A percentile compares a stretch with the other conserved stretches of the same genome.
Conservation (phyloP, 1,139 yeast species). For the Suhomyces terraborum region DNA sequence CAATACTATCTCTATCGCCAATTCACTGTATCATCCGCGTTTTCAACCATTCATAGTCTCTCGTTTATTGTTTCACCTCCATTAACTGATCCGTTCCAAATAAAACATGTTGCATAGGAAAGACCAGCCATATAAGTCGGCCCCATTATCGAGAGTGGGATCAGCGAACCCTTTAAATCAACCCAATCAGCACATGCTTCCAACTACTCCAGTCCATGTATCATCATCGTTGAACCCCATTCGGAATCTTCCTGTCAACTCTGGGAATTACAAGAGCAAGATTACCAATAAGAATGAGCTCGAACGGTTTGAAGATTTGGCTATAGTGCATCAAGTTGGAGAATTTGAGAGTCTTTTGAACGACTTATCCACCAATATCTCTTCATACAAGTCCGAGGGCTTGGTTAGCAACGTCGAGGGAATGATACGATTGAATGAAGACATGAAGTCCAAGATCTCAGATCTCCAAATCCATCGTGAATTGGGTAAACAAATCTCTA, state of each 20-base stretch:
- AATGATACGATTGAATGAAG: slow-evolving; percentile 33
- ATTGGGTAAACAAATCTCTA: slow-evolving; percentile 31
- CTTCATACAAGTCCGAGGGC: slow-evolving; percentile 38
- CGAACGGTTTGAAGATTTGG: slow-evolving; percentile 32
- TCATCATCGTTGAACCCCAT: slow-evolving; percentile 45
- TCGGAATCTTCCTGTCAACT: slow-evolving; percentile 29
- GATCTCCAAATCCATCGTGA: slow-evolving; percentile 35
- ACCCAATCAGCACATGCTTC: slow-evolving; percentile 24
- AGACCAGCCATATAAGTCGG: slow-evolving; percentile 26
- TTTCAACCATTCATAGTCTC: too few relatives aligned
- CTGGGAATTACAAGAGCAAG: slow-evolving; percentile 21
- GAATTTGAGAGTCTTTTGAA: slow-evolving; percentile 31
- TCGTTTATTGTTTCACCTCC: too few relatives aligned
- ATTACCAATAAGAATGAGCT: slow-evolving; percentile 26
- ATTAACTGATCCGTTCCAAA: neutral
- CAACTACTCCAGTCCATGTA: slow-evolving; percentile 36
- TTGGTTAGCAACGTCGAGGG: slow-evolving; percentile 28
- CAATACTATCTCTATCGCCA: too few relatives aligned
- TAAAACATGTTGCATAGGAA: slow-evolving; percentile 24
- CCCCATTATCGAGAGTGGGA: slow-evolving; percentile 38
- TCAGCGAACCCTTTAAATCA: slow-evolving; percentile 38
- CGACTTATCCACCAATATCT: slow-evolving; percentile 31
- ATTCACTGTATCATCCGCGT: too few relatives aligned
- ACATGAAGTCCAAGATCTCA: slow-evolving; percentile 28
- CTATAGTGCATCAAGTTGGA: slow-evolving; percentile 31